Percentiles rank a stretch among this genome's conserved stretches.
phyloP scores from a whole-genome alignment of 257 asterid species.

The Anisodus tanguticus region DNA sequence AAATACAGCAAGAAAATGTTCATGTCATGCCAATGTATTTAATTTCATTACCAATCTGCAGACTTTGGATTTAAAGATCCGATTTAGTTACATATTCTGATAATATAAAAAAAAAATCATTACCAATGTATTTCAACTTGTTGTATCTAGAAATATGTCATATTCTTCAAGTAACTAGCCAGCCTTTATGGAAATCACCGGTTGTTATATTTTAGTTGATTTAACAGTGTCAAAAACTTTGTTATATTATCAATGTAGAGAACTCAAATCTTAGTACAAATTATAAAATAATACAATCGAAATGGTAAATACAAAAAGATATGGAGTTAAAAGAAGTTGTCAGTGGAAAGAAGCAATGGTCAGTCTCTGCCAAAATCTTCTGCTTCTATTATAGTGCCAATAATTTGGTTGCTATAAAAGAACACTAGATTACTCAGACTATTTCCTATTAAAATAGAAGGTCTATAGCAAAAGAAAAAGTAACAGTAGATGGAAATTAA shows the following conservation, averaged over 20 bases:
- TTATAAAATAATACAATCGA: background rate
- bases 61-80: background rate
- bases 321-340: background rate
- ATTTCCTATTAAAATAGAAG: background rate
- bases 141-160: background rate
- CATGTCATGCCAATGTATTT: background rate
- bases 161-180: background rate
- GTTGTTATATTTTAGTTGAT: background rate
- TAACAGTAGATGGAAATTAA: background rate
- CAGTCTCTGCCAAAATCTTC: slow-evolving; percentile 45
- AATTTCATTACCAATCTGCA: no score
- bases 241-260: no score
- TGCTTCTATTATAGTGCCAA: slow-evolving; percentile 23
- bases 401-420: slow-evolving; percentile 16
- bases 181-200: background rate
- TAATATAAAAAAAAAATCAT: no score
- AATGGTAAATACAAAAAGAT: background rate
- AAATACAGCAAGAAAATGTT: background rate
- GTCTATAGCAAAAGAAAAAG: background rate
- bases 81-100: background rate
- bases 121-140: background rate
- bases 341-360: slow-evolving; percentile 19
- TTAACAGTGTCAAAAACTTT: background rate
- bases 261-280: background rate
- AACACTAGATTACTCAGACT: background rate